Evolutionary conservation across 2,329 filamentous ascomycete species (phyloP), one percentile per base, ranked within the genome.

Genomic region (Cordyceps pruinosa): DNA sequence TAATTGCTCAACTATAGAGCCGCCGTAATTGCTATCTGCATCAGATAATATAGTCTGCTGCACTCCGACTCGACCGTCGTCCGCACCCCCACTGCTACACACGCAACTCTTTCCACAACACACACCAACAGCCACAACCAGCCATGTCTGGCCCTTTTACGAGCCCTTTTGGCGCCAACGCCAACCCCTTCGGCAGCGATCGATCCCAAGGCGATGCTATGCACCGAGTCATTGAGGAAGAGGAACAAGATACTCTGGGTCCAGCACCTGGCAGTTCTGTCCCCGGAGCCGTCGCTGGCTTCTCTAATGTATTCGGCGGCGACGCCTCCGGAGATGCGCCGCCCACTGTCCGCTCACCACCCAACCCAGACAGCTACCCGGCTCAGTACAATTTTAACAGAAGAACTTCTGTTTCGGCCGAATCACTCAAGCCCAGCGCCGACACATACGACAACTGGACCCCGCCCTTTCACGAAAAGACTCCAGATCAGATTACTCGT

Each of bases 351-450:
- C 69, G 79, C 69, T 72, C 72, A 64, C 70, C 77, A 23, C 78
- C 80, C 58, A 82, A 83, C 59, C 75, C 81, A 39, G 85, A 89
- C 63, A 85, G 84, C 65, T 90, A 96, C 68, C 94, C 94, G 57
- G 88, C 84, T 65, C 92, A 97, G 71, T 97, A 97, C 76, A 96
- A 96, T 72, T 87, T 96, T 73, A 89, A 85, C 65, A 88, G 94
- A 62, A 89, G 94, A 66, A 97, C 92, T 39, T 97, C 94, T 4
- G 94, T 99, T 54, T 97, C 94, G 41, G 94, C 94, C 51, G 94
- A 99, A 74, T 97, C 93, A 2, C 80, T 97, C 67, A 96, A 96
- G 72, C 94, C 94, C 19, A 89, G 86, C 49, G 86, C 88, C 32
- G 87, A 91, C 59, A 84, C 84, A 58, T 87, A 90, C 66, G 90